phyloP scores from a whole-genome alignment of 768 basidiomycete genomes.

The Lyophyllum shimeji region DNA sequence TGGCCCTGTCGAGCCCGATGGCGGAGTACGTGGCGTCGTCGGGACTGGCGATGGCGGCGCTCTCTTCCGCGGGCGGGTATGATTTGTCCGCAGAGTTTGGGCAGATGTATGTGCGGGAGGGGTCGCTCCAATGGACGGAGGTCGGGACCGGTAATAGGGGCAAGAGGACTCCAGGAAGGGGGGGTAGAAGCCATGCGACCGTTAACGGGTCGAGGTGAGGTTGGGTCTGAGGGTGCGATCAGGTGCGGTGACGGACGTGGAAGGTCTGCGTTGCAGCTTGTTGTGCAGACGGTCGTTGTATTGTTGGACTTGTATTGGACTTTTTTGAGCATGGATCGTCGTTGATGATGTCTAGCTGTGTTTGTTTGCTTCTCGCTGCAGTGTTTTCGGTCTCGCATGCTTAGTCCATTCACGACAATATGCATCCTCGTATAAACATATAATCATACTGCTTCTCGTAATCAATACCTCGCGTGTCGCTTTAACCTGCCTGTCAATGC shows the following conservation, averaged over 20 bases:
- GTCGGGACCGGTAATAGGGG: not conserved
- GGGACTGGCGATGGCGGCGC: not conserved
- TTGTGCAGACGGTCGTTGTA: too few species aligned
- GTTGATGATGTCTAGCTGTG: not conserved
- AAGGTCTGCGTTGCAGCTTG: not conserved
- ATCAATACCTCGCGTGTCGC: too few species aligned
- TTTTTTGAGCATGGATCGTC: not conserved
- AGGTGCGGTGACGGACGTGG: not conserved
- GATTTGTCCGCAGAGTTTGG: constrained; percentile 42
- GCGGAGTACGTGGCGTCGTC: not conserved
- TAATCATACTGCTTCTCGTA: too few species aligned
- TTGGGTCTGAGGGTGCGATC: not conserved
- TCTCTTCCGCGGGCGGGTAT: constrained; percentile 17
- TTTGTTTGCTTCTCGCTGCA: not conserved
- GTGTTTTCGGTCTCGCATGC: not conserved
- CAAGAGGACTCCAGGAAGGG: not conserved
- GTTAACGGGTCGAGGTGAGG: not conserved
- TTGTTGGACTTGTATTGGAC: not conserved
- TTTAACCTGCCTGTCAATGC: too few species aligned
- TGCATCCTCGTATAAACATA: too few species aligned
- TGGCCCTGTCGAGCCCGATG: not conserved
- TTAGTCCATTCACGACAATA: too few species aligned
- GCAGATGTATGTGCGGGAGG: constrained; percentile 29
- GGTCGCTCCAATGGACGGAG: not conserved
- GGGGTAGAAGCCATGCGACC: not conserved